Evolutionary conservation across 257 asterid genomes (phyloP), one percentile per base, ranked within the genome.

Genomic region (Nicotiana knightiana): DNA sequence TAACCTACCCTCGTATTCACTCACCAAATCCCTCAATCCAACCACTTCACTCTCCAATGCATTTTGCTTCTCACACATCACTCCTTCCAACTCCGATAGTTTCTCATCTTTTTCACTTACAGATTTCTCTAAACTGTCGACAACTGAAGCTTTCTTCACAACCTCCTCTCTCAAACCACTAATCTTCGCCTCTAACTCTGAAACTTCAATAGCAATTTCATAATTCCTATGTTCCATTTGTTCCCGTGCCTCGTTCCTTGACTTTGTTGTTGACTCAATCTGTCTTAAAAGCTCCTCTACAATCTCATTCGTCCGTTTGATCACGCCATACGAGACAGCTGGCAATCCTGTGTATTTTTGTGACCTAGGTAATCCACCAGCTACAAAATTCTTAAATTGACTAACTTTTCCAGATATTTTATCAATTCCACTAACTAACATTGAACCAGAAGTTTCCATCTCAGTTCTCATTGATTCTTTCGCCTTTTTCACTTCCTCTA

Each of bases 191-290:
- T 93, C 98, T 16, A 96, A 93, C 79, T 94, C 92, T 1, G 99
- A 96, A 85, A 96, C 97, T 89, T 96, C 98, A 84, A 96, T 94
- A 32, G 99, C 99, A 82, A 96, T 93, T 89, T 94, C 98, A n/a
- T 93, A 96, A 87, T 96, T 96, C 87, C 99, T 90, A 85, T 92
- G 98, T 35, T 94, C 98, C 87, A 96, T 90, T 86, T 63, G 83
- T 81, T 92, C 98, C 35, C 97, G 87, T 3, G 99, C 94, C 87
- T 93, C 97, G 64, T 94, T 90, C 78, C 97, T 89, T 10, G 92
- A 87, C 88, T 93, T 96, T 28, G 85, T 66, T 58, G 93, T 91
- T 48, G 80, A 75, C 63, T 96, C 99, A 80, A 88, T 88, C 89
- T 93, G 97, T 67, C 84, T 88, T 53, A 96, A 24, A 57, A 96